Percentiles rank a stretch among this genome's conserved stretches.
phyloP scores from a whole-genome alignment of 83 land plant genomes.

The Isoetes engelmannii region DNA sequence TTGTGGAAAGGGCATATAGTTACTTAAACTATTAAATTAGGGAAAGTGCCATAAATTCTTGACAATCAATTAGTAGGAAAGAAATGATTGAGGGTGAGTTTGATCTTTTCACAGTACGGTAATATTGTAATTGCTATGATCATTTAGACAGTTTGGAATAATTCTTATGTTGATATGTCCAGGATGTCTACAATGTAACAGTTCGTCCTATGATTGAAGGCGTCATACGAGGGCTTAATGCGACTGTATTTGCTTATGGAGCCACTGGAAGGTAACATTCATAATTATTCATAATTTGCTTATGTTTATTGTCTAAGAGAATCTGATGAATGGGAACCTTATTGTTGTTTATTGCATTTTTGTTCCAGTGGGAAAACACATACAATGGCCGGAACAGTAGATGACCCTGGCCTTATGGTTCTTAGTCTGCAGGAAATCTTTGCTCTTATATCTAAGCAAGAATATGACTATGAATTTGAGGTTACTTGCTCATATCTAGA shows the following conservation, averaged over 20 bases:
- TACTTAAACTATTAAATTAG: too few relatives aligned
- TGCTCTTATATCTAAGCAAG: conserved; percentile 58
- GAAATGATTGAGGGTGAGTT: too few relatives aligned
- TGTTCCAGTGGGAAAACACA: conserved; percentile 87
- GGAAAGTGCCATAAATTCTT: too few relatives aligned
- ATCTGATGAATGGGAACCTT: too few relatives aligned
- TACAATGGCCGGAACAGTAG: conserved; percentile 88
- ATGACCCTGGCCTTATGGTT: conserved; percentile 96
- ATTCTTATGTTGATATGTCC: not conserved
- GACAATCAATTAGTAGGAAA: too few relatives aligned
- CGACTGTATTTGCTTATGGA: conserved; percentile 95
- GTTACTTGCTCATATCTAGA: conserved; percentile 93
- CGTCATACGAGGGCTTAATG: conserved; percentile 87
- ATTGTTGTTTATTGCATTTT: not conserved
- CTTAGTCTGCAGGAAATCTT: conserved; percentile 80
- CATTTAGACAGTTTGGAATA: too few relatives aligned
- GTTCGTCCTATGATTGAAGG: conserved; percentile 67
- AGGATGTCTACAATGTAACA: conserved; percentile 76
- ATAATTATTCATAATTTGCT: too few relatives aligned
- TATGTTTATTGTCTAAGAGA: not conserved
- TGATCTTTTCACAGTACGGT: too few relatives aligned
- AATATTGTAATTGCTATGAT: too few relatives aligned
- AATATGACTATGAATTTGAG: conserved; percentile 67
- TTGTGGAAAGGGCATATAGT: too few relatives aligned
- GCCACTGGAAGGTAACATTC: conserved; percentile 85